Conservation (phyloP, 1,284 basidiomycete species). For the Cutaneotrichosporon cyanovorans region DNA sequence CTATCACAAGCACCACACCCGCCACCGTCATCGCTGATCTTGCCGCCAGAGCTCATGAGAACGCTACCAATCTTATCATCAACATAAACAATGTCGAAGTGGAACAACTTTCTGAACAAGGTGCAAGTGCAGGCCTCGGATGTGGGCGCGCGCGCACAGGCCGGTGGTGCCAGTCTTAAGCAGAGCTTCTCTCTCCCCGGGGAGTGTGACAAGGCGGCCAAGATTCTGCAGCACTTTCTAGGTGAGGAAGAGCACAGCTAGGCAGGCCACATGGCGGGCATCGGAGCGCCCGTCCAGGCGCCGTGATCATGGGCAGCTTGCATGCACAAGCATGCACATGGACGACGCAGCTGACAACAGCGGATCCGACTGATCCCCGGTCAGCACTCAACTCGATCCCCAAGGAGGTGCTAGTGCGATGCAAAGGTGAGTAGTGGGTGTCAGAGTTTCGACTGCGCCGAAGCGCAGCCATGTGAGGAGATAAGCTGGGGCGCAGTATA, state of each 20-base stretch:
- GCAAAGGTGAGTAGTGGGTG: constrained; percentile 58
- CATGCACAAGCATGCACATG: too few relatives aligned
- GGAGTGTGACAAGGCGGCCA: constrained; percentile 84
- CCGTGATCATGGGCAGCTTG: too few relatives aligned
- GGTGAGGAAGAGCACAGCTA: constrained; percentile 55
- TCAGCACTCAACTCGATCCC: constrained; percentile 93
- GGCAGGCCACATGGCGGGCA: too few relatives aligned
- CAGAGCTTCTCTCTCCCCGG: constrained; percentile 78
- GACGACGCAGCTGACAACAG: constrained; percentile 46
- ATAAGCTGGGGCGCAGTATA: too few relatives aligned
- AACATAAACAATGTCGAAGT: constrained; percentile 7
- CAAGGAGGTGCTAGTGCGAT: constrained; percentile 81
- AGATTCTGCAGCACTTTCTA: constrained; percentile 80
- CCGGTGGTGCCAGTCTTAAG: constrained; percentile 53
- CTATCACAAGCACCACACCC: too few relatives aligned
- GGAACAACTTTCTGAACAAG: constrained; percentile 24
- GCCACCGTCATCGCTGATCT: background rate
- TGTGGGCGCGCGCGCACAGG: constrained; percentile 23
- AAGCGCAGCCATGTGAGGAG: too few relatives aligned
- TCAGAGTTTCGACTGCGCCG: too few relatives aligned
- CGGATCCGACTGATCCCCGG: constrained; percentile 78
- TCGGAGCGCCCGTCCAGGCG: too few relatives aligned
- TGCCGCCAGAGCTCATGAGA: background rate
- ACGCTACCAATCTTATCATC: background rate
- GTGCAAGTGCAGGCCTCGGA: constrained; percentile 18